phyloP scores from a whole-genome alignment of 164 flowering plant genomes.

The Sextonia rubra region DNA sequence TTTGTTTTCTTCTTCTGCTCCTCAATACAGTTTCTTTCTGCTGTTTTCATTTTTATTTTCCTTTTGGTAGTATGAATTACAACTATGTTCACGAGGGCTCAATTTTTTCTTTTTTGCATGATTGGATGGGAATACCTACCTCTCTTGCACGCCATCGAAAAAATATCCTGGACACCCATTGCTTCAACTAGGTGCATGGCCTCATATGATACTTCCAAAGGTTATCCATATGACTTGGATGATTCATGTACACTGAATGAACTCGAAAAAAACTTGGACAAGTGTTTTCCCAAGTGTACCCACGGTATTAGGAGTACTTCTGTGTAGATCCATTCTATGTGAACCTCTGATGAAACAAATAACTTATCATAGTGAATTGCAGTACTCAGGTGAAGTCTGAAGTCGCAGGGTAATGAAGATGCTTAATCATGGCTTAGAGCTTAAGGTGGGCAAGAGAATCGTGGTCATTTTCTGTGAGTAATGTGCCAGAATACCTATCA shows the following conservation, averaged over 20 bases:
- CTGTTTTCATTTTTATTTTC: neutral
- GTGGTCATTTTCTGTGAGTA: no score
- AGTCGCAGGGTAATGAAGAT: no score
- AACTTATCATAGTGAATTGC: no score
- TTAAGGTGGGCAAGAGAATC: no score
- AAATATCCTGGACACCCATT: neutral
- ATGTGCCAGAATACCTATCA: no score
- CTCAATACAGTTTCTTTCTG: slow-evolving; percentile 2
- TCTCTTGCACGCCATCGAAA: neutral
- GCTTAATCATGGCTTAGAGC: no score
- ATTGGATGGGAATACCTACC: neutral
- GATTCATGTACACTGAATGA: neutral
- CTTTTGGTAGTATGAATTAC: neutral
- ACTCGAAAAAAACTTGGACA: neutral
- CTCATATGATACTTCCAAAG: neutral
- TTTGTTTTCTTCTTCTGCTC: slow-evolving; percentile 21
- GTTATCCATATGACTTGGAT: neutral
- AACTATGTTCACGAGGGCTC: neutral
- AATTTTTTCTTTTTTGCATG: neutral
- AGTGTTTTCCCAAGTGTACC: neutral
- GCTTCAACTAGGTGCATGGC: neutral
- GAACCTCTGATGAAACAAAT: neutral
- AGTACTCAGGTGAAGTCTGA: no score
- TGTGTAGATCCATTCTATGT: neutral
- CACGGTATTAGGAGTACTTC: no score